Base-by-base conservation (phyloP, 108 stramenopile genomes). In the Nitzschia sp. region DNA sequence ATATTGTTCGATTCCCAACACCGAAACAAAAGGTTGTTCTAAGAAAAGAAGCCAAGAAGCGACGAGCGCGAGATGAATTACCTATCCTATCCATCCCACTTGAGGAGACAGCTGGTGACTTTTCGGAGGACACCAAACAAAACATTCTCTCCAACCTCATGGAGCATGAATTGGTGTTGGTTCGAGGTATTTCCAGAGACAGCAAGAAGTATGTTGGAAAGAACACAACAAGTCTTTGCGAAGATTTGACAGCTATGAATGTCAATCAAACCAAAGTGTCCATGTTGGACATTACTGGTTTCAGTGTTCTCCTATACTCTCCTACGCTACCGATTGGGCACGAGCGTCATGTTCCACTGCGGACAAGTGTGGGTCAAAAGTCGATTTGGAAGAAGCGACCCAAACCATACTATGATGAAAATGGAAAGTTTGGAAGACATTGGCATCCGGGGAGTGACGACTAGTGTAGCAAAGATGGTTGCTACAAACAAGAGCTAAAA, bases 291-390 rank as follows among this genome's bases (percentile, higher is more conserved):
- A 57, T 34, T 10, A 59, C 63, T 46, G 79, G 79, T 0, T 63
- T 69, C 42, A 54, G 65, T 1, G 76, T 72, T 8, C 42, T 69
- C 29, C 39, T 83, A 0, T 83, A 69, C 56, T 55, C 67, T 41
- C 75, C 78, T 0, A 62, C 60, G 17, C 56, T 76, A 41, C 61
- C 67, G 6, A 17, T 21, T 3, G 80, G 77, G 41, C 71, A 75
- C 55, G 55, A 71, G 9, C 20, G 60, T 0, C 71, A 76, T 50
- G 56, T 83, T 25, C n/a, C 65, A 14, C 68, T 78, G 2, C 64
- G 78, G 53, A 77, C 83, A 5, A 80, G 79, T 69, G 75, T 73
- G 10, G 75, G 69, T 48, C 72, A 80, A 60, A 67, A 73, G 40
- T 75, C 71, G 42, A 24, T 40, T 10, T 83, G 83, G 83, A 69